Base-by-base conservation (phyloP, 345 rosid genomes). In the Eucalyptus erythrocorys region DNA sequence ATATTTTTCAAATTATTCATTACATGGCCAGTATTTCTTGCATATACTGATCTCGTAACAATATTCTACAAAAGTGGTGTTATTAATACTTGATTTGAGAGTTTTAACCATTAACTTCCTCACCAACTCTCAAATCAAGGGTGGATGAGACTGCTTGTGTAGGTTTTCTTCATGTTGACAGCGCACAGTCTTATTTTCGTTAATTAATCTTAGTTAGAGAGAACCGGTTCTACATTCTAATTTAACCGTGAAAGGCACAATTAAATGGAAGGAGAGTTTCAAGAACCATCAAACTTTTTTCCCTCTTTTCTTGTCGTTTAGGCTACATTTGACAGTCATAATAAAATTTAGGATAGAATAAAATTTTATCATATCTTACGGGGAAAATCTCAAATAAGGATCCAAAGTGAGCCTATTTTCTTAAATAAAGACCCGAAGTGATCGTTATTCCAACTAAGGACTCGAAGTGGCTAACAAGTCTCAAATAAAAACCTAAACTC, bases 271-370 rank as follows among this genome's bases (percentile, higher is more conserved):
- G 71, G 34, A 61, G 71, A 61, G 71, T 61, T 27, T 61, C 17
- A 1, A 61, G 71, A 61, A 30, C 71, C 71, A 14, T 61, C 34
- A 61, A 61, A 27, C 15, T 15, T 4, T 30, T 30, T 30, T 61
- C 19, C 16, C 7, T 61, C 16, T 30, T 61, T 30, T 13, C 34
- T 61, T 61, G 34, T 13, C 3, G 1, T 61, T 51, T 51, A 51
- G 10, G 24, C 1, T 51, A 51, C 19, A 51, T 51, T 51, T 51
- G 24, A 1, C 10, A 19, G 0, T 19, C 1, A 0, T 4, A 24
- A 51, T 51, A 51, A 17, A 51, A 51, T 51, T 19, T 17, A 51
- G 4, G 10, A 19, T 51, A 19, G 55, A 17, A 19, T 7, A 19
- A 51, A 51, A 51, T 51, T 51, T 51, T 1, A 51, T 19, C 4